Percentiles rank a stretch among this genome's conserved stretches.
These are phyloP conservation scores for Aspergillus sparsus DNA, from an alignment of 495 filamentous ascomycete species.

Conservation along the genomic window DNA sequence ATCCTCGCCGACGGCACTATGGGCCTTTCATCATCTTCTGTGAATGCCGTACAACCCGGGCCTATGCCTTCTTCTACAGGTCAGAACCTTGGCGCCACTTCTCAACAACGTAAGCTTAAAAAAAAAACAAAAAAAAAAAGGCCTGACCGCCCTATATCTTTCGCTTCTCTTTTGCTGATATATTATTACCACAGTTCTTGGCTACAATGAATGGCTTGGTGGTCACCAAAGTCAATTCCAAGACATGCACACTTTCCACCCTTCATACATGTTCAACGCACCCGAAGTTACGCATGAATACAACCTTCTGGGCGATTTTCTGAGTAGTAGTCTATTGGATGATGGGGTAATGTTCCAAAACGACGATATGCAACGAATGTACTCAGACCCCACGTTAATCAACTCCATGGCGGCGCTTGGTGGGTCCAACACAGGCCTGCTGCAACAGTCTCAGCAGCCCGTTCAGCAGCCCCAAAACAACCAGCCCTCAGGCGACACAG, in stretches of 20 bases:
- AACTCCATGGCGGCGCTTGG: conserved; percentile 49
- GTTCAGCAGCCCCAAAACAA: conserved; percentile 43
- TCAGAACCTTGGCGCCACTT: conserved; percentile 56
- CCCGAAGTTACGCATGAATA: conserved; percentile 95
- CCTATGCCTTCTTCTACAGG: conserved; percentile 35
- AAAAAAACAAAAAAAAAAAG: not conserved
- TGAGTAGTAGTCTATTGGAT: conserved; percentile 83
- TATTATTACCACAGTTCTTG: conserved; percentile 50
- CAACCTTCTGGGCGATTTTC: conserved; percentile 92
- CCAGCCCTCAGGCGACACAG: conserved; percentile 53
- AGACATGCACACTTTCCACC: conserved; percentile 92
- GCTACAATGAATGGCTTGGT: conserved; percentile 68
- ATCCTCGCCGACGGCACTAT: conserved; percentile 40
- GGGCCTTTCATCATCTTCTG: conserved; percentile 35
- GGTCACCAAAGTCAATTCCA: conserved; percentile 75
- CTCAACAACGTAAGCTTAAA: conserved; percentile 72
- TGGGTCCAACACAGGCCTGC: conserved; percentile 32
- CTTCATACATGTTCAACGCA: conserved; percentile 92
- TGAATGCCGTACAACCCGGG: conserved; percentile 40
- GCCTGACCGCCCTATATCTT: conserved; percentile 12
- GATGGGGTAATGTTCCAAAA: conserved; percentile 67
- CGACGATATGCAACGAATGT: conserved; percentile 58
- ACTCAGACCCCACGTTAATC: conserved; percentile 57
- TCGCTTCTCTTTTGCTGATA: conserved; percentile 29
- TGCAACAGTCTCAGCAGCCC: conserved; percentile 38